phyloP scores from a whole-genome alignment of 768 basidiomycete genomes.

The Boletus vinaceobasis region DNA sequence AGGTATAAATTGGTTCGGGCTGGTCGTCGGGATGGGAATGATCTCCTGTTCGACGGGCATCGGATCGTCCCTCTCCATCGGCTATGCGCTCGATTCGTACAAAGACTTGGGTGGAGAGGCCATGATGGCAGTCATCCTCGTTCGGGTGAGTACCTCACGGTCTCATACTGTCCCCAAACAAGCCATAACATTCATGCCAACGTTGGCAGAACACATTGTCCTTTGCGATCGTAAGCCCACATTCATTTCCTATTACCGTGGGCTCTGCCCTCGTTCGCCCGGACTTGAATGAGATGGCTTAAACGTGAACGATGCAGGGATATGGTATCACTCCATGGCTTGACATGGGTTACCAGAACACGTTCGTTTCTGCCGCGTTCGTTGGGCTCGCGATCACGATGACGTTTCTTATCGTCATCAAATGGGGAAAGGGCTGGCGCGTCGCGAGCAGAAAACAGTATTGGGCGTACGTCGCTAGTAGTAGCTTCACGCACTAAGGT shows the following conservation, averaged over 20 bases:
- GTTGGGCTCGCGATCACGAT: conserved; percentile 19
- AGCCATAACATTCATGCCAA: neutral
- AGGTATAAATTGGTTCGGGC: conserved; percentile 11
- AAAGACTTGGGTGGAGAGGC: conserved; percentile 18
- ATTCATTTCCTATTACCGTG: neutral
- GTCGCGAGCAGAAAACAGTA: conserved; percentile 12
- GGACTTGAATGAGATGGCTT: neutral
- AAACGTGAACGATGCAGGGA: conserved; percentile 4
- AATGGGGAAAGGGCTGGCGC: conserved; percentile 18
- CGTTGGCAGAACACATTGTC: conserved; percentile 13
- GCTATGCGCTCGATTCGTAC: conserved; percentile 20
- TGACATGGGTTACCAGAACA: conserved; percentile 16
- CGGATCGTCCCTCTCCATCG: conserved; percentile 17
- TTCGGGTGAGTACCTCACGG: conserved; percentile 8
- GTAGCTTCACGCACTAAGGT: conserved; percentile 9
- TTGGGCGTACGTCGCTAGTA: conserved; percentile 18
- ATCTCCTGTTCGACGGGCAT: conserved; percentile 22
- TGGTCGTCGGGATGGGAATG: conserved; percentile 21
- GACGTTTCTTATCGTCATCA: conserved; percentile 17
- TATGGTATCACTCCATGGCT: conserved; percentile 23
- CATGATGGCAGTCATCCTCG: conserved; percentile 19
- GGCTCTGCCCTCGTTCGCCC: no score
- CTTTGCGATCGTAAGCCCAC: conserved; percentile 14
- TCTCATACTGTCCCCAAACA: neutral
- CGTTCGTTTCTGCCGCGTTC: conserved; percentile 17